Evolutionary conservation across 164 flowering plant species (phyloP), one percentile per base, ranked within the genome.

Genomic region (Nelumbo lutea): DNA sequence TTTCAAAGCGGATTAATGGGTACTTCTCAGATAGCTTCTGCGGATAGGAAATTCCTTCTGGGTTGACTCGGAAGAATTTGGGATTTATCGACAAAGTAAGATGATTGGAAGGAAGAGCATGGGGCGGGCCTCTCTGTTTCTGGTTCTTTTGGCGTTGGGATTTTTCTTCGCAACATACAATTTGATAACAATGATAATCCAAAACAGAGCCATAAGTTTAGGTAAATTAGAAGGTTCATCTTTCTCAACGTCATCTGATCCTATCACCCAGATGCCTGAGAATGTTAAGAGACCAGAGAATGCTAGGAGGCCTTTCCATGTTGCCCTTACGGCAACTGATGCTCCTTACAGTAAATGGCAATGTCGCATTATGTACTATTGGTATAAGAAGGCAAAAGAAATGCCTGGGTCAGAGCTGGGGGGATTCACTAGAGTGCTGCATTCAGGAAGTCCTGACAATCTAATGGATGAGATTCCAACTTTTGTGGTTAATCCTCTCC

Each of bases 391-490:
- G 79, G 65, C 70, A 70, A 88, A 83, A 72, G 83, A 84, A 66
- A 50, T 82, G 85, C 94, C 98, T 67, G 95, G 88, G 42, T 93
- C 97, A 3, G 96, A 91, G 48, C 90, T 93, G 94, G 98, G 98
- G 13, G 90, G 90, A 58, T 90, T 93, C 68, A 91, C 98, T 10
- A 73, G 98, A 71, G 82, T 94, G 80, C 79, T 94, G 76, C 97
- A 91, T 81, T 94, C 98, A 0, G 98, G 97, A 70, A 80, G 44
- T n/a, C 83, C 92, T 40, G 98, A 93, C 68, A 79, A 91, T 65
- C 77, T 93, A 68, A 90, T 93, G 93, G 85, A 90, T 52, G 98
- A 91, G 81, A 93, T 93, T 51, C 98, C 98, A 15, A 91, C 97
- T 38, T 73, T 89, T 65, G 87, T 95, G 7, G 98, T 89, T 67